phyloP scores from a whole-genome alignment of 192 early-diverging fungal species.

The Helicostylum pulchrum region DNA sequence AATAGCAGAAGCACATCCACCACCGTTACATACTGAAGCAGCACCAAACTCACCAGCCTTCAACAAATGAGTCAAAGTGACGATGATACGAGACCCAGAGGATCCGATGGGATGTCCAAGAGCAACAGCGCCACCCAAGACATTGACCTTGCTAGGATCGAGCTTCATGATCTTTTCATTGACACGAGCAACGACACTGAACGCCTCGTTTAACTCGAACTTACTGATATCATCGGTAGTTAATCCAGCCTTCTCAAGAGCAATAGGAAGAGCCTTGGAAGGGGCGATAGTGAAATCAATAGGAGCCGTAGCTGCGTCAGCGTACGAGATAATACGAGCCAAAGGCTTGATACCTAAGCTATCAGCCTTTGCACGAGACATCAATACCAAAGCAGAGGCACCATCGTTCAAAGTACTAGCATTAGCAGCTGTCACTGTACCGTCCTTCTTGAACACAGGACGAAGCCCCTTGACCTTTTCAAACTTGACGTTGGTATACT shows the following conservation, averaged over 20 bases:
- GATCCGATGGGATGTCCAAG: slow-evolving; percentile 83
- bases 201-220: slow-evolving; percentile 98
- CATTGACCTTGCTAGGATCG: slow-evolving; percentile 68
- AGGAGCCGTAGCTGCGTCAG: slow-evolving; percentile 86
- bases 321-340: slow-evolving; percentile 83
- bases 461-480: slow-evolving; percentile 80
- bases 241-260: slow-evolving; percentile 83
- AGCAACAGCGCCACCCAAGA: slow-evolving; percentile 79
- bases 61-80: slow-evolving; percentile 77
- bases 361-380: slow-evolving; percentile 70
- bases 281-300: slow-evolving; percentile 97
- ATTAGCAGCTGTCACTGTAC: slow-evolving; percentile 95
- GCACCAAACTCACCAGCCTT: slow-evolving; percentile 80
- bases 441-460: slow-evolving; percentile 84
- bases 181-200: slow-evolving; percentile 85
- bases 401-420: slow-evolving; percentile 95
- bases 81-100: slow-evolving; percentile 78
- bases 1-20: slow-evolving; percentile 71
- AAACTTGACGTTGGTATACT: slow-evolving; percentile 91
- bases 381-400: slow-evolving; percentile 87
- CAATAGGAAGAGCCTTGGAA: slow-evolving; percentile 86
- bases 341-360: slow-evolving; percentile 80
- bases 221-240: slow-evolving; percentile 81
- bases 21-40: slow-evolving; percentile 83
- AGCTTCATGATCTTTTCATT: slow-evolving; percentile 86